A percentile compares a stretch with the other conserved stretches of the same genome.
phyloP scores from a whole-genome alignment of 83 land plant genomes.

The Thuja plicata region DNA sequence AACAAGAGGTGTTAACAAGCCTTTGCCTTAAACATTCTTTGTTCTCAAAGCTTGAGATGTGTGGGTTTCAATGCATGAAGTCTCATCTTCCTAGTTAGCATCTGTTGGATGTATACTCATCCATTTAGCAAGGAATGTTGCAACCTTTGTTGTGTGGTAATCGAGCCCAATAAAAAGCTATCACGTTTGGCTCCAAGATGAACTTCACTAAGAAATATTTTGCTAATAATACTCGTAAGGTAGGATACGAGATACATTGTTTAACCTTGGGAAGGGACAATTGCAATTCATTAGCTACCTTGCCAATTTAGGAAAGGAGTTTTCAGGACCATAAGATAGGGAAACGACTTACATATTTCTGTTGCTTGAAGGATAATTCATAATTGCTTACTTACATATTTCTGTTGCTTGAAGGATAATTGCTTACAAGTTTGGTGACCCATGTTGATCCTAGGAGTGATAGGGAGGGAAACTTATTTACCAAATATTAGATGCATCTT shows the following conservation, averaged over 20 bases:
- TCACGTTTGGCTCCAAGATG: neutral
- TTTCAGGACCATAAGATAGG: too few relatives aligned
- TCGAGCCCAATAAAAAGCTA: neutral
- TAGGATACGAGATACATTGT: neutral
- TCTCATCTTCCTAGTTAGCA: neutral
- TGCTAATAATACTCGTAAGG: neutral
- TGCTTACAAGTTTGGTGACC: too few relatives aligned
- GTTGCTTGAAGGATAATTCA: too few relatives aligned
- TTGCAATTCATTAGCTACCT: too few relatives aligned
- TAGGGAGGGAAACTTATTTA: too few relatives aligned
- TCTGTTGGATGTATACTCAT: neutral
- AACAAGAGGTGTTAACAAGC: neutral
- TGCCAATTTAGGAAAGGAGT: neutral
- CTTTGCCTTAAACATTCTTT: neutral
- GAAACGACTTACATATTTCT: too few relatives aligned
- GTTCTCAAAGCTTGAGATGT: neutral
- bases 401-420: too few relatives aligned
- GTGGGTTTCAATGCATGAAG: neutral
- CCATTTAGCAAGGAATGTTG: neutral
- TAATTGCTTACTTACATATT: too few relatives aligned
- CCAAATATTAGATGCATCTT: too few relatives aligned
- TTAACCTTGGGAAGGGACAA: too few relatives aligned
- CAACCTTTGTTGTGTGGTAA: too few relatives aligned
- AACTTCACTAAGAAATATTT: neutral
- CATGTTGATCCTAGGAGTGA: too few relatives aligned